Evolutionary conservation across 257 asterid genomes (phyloP).

Genomic region (Verbascum thapsus): DNA sequence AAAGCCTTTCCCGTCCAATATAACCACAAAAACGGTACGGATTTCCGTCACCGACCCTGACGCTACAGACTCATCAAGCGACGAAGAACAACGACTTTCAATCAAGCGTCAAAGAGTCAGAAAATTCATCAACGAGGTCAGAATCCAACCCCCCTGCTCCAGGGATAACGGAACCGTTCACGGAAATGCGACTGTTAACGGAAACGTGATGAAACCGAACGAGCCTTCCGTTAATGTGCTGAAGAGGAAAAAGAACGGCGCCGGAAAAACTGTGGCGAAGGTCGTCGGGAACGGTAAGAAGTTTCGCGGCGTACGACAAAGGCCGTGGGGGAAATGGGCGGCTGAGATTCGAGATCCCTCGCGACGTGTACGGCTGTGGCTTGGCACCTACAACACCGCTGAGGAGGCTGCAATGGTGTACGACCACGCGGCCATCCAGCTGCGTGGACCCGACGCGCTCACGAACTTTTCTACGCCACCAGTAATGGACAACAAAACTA

Average conservation of each 20-base stretch:
- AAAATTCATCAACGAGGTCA: constrained; percentile 69
- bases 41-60: constrained; percentile 78
- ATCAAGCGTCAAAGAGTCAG: constrained; percentile 54
- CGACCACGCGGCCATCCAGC: constrained; percentile 94
- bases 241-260: constrained; percentile 47
- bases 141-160: constrained; percentile 42
- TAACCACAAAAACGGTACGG: constrained; percentile 54
- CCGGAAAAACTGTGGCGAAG: constrained; percentile 31
- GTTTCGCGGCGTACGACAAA: constrained; percentile 87
- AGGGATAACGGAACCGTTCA: constrained; percentile 9
- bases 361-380: constrained; percentile 84
- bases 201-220: too few species aligned
- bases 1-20: constrained; percentile 26
- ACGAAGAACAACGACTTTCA: constrained; percentile 48
- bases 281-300: constrained; percentile 39
- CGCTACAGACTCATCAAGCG: constrained; percentile 91
- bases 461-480: constrained; percentile 66
- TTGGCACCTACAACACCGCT: constrained; percentile 91
- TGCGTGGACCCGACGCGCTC: constrained; percentile 95
- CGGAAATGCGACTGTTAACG: constrained; percentile 30
- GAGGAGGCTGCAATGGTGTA: constrained; percentile 99
- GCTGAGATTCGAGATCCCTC: constrained; percentile 94
- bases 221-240: too few species aligned
- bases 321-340: constrained; percentile 99
- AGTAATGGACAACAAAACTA: constrained; percentile 26